phyloP scores from a whole-genome alignment of 768 basidiomycete species.

The Collybia nuda region DNA sequence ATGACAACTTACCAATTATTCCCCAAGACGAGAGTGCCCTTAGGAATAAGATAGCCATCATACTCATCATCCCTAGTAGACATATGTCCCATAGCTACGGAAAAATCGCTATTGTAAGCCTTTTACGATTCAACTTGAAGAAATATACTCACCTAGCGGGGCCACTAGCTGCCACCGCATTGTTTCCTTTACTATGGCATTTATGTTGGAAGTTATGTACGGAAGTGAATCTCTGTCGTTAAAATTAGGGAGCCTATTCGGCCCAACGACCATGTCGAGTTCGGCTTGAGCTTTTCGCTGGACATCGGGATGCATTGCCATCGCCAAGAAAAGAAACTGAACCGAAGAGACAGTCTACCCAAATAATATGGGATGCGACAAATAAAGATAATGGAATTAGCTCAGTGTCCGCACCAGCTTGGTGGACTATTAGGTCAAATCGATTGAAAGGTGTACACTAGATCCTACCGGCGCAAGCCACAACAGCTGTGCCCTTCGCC shows the following conservation, averaged over 20 bases:
- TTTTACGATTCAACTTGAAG: conserved; percentile 10
- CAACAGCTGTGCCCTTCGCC: conserved; percentile 16
- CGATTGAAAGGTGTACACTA: not conserved
- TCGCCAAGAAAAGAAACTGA: conserved; percentile 1
- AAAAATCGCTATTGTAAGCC: conserved; percentile 19
- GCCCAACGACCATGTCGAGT: conserved; percentile 9
- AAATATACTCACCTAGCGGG: not conserved
- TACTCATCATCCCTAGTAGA: conserved; percentile 1
- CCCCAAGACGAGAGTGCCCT: conserved; percentile 2
- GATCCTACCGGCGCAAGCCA: conserved; percentile 2
- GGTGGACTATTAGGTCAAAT: too few species aligned
- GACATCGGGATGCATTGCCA: conserved; percentile 7
- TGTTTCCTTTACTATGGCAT: not conserved
- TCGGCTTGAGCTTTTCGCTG: conserved; percentile 10
- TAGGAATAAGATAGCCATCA: conserved; percentile 5
- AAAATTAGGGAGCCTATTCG: conserved; percentile 18
- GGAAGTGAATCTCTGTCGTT: not conserved
- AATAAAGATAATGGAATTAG: not conserved
- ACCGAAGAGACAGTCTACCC: too few species aligned
- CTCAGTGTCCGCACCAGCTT: not conserved
- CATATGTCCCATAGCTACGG: conserved; percentile 24
- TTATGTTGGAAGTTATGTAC: not conserved
- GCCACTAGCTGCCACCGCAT: conserved; percentile 2
- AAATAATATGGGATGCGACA: too few species aligned
- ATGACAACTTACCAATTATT: conserved; percentile 13